Conservation (phyloP, 306 rosid species). For the Prunus mongolica region DNA sequence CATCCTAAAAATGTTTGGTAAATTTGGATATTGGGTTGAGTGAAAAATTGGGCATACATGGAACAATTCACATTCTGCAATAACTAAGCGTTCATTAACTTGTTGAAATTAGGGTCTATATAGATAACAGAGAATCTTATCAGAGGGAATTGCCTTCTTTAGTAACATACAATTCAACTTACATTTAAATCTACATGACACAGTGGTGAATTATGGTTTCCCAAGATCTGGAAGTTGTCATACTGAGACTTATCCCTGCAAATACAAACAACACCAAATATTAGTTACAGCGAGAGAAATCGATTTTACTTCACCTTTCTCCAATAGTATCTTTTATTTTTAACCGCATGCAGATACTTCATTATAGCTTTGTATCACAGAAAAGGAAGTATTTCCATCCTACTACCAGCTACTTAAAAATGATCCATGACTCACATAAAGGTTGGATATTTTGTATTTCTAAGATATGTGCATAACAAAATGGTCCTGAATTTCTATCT, state of each 20-base stretch:
- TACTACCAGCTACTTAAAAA: background rate
- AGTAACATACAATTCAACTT: constrained; percentile 33
- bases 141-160: background rate
- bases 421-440: background rate
- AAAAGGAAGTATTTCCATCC: background rate
- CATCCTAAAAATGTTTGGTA: background rate
- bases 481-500: background rate
- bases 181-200: constrained; percentile 67
- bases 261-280: constrained; percentile 24
- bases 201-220: constrained; percentile 70
- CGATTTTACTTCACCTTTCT: constrained; percentile 19
- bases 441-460: background rate
- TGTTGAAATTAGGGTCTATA: background rate
- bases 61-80: background rate
- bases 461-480: background rate
- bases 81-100: background rate
- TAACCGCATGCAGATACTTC: background rate
- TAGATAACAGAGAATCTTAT: background rate
- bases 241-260: constrained; percentile 74
- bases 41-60: background rate
- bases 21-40: background rate
- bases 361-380: background rate
- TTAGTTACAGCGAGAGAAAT: constrained; percentile 12
- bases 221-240: constrained; percentile 68
- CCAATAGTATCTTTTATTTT: constrained; percentile 2